Percentiles rank a stretch among this genome's conserved stretches.
Conservation (phyloP, 2,329 filamentous ascomycete species). For the Phaeosphaeriaceae sp. region DNA sequence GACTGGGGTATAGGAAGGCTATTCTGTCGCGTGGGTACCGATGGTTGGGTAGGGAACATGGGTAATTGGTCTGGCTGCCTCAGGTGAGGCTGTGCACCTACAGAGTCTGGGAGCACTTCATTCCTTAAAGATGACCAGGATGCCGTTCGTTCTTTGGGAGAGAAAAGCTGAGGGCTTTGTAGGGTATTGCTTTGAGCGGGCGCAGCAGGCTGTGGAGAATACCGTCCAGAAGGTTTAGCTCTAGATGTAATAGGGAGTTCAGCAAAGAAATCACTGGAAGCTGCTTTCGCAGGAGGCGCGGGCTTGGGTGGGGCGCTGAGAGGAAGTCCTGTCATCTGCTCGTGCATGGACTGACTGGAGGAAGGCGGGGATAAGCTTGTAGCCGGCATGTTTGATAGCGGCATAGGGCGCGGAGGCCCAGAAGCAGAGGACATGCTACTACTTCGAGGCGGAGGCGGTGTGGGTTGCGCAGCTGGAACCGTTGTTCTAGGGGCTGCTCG, state of each 20-base stretch:
- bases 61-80: slow-evolving; percentile 52
- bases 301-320: slow-evolving; percentile 31
- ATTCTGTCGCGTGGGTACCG: slow-evolving; percentile 38
- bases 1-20: slow-evolving; percentile 41
- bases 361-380: slow-evolving; percentile 49
- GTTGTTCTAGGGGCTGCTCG: slow-evolving; percentile 49
- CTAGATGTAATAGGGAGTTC: slow-evolving; percentile 55
- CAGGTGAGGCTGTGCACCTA: slow-evolving; percentile 35
- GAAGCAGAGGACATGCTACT: slow-evolving; percentile 59
- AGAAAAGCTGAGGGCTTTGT: slow-evolving; percentile 30
- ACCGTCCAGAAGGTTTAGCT: slow-evolving; percentile 47
- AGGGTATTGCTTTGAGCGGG: slow-evolving; percentile 32
- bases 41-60: slow-evolving; percentile 43
- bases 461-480: slow-evolving; percentile 45
- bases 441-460: slow-evolving; percentile 64
- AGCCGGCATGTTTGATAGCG: slow-evolving; percentile 40
- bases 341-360: slow-evolving; percentile 46
- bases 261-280: slow-evolving; percentile 54
- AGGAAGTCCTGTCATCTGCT: slow-evolving; percentile 39
- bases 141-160: slow-evolving; percentile 42
- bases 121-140: slow-evolving; percentile 47
- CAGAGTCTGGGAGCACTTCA: slow-evolving; percentile 40
- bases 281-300: slow-evolving; percentile 33
- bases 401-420: slow-evolving; percentile 26
- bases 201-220: slow-evolving; percentile 44